phyloP scores from a whole-genome alignment of 1,139 yeast genomes.

The Candida pseudoviswanathii region DNA sequence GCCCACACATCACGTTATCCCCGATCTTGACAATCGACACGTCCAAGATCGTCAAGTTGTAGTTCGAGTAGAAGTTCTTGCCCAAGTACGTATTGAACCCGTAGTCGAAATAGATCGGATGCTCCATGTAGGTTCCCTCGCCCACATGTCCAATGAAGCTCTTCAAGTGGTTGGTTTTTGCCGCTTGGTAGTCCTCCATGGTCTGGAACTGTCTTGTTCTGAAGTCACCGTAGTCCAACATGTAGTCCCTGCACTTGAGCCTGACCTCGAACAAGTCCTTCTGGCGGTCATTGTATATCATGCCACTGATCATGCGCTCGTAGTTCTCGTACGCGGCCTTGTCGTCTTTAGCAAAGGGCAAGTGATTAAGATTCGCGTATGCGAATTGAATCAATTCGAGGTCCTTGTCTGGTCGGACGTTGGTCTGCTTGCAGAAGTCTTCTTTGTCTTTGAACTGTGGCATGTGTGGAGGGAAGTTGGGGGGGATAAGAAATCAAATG shows the following conservation, averaged over 20 bases:
- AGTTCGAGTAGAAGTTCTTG: constrained; percentile 54
- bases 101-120: constrained; percentile 60
- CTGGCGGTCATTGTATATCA: constrained; percentile 17
- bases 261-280: constrained; percentile 14
- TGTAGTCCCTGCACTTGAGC: constrained; percentile 15
- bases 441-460: constrained; percentile 15
- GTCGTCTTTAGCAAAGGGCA: constrained; percentile 36
- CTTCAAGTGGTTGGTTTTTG: constrained; percentile 37
- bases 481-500: not conserved
- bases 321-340: constrained; percentile 28
- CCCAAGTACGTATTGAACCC: constrained; percentile 58
- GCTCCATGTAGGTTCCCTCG: constrained; percentile 44
- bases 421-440: constrained; percentile 17
- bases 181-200: constrained; percentile 25
- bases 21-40: constrained; percentile 65
- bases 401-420: constrained; percentile 26
- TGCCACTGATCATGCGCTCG: constrained; percentile 38
- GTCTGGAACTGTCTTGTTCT: constrained; percentile 39
- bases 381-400: constrained; percentile 44
- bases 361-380: constrained; percentile 37
- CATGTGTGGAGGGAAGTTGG: constrained; percentile 5
- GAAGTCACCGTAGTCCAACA: constrained; percentile 39
- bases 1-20: constrained; percentile 60
- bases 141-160: constrained; percentile 49
- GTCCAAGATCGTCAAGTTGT: constrained; percentile 60